Percentiles rank a stretch among this genome's conserved stretches.
Conservation (phyloP, 257 asterid genomes). For the Verbascum thapsus region DNA sequence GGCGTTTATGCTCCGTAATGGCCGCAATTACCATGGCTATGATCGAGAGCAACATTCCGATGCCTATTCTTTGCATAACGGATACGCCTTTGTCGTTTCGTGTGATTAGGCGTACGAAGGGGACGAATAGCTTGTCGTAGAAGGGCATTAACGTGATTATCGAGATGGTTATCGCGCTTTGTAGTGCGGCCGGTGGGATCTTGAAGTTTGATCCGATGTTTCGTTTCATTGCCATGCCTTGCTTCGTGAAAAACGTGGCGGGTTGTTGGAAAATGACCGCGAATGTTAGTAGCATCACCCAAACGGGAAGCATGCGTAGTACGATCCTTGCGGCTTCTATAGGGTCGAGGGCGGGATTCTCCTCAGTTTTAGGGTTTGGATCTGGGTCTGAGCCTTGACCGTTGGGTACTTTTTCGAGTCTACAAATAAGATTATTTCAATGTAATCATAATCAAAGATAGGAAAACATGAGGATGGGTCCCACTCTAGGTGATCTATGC, state of each 20-base stretch:
- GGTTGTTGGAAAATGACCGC: slow-evolving; percentile 96
- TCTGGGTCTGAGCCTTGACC: slow-evolving; percentile 26
- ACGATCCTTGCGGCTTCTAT: slow-evolving; percentile 46
- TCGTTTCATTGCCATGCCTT: slow-evolving; percentile 87
- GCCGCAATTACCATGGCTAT: slow-evolving; percentile 89
- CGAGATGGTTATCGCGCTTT: slow-evolving; percentile 81
- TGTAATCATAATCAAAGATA: neutral
- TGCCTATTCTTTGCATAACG: slow-evolving; percentile 85
- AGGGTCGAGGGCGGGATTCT: slow-evolving; percentile 19
- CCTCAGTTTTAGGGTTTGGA: neutral
- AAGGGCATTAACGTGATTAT: slow-evolving; percentile 79
- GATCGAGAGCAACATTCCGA: slow-evolving; percentile 86
- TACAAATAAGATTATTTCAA: slow-evolving; percentile 23
- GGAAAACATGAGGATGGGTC: too few species aligned
- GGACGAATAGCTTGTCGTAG: slow-evolving; percentile 69
- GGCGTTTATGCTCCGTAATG: slow-evolving; percentile 56
- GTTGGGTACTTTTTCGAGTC: slow-evolving; percentile 57
- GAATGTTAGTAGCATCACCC: slow-evolving; percentile 79
- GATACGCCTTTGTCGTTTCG: slow-evolving; percentile 64
- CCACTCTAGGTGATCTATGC: too few species aligned
- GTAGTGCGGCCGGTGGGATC: slow-evolving; percentile 96
- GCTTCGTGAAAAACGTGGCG: slow-evolving; percentile 91
- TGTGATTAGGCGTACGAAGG: slow-evolving; percentile 58
- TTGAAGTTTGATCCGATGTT: slow-evolving; percentile 61
- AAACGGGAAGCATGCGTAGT: slow-evolving; percentile 69